These are phyloP conservation scores for Chalciporus piperatus DNA, from an alignment of 768 basidiomycete species.

Conservation along the genomic window DNA sequence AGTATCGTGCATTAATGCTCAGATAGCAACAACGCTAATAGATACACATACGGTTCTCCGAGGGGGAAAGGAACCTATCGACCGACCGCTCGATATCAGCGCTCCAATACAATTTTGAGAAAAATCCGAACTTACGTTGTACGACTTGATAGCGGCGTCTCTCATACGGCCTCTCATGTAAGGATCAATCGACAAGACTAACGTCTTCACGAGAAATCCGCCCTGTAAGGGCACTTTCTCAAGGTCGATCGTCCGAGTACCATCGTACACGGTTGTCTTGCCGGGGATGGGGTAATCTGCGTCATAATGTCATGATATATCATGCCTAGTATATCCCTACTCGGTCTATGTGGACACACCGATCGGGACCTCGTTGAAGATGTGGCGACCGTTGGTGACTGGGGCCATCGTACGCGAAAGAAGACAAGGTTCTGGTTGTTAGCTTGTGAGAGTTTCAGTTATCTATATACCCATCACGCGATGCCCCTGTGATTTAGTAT, in stretches of 20 bases:
- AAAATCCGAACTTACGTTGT: not conserved
- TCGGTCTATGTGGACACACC: not conserved
- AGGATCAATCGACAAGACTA: conserved; percentile 47
- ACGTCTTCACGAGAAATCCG: conserved; percentile 48
- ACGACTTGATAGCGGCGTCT: not conserved
- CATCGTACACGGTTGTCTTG: conserved; percentile 45
- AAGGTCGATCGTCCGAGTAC: conserved; percentile 45
- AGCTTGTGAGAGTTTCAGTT: no score
- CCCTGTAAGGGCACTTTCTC: conserved; percentile 44
- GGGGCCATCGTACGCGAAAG: not conserved
- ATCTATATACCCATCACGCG: no score
- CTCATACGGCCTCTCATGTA: conserved; percentile 43
- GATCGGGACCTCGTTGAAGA: conserved; percentile 35
- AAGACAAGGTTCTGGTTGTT: no score
- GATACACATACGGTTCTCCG: conserved; percentile 5
- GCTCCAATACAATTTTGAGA: not conserved
- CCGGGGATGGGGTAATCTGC: conserved; percentile 38
- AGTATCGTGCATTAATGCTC: no score
- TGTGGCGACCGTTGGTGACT: conserved; percentile 33
- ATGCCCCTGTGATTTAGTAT: no score
- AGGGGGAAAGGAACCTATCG: conserved; percentile 1
- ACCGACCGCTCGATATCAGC: not conserved
- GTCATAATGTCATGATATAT: not conserved
- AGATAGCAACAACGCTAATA: not conserved
- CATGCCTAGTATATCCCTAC: no score